Evolutionary conservation across 176 grass and related monocot species (phyloP).

Genomic region (Metroxylon sagu): DNA sequence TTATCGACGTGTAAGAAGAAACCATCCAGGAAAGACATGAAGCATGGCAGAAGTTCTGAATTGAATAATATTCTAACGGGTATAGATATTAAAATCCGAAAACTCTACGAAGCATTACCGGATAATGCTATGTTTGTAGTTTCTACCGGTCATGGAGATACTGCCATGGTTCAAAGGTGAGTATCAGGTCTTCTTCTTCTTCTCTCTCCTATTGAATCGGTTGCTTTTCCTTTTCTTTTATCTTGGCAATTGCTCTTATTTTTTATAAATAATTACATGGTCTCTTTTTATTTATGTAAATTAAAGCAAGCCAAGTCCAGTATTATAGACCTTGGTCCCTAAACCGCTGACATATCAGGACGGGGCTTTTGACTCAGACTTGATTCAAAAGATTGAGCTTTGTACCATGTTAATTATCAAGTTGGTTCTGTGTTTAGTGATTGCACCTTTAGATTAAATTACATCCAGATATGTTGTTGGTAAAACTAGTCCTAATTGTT

Average conservation of each 20-base stretch:
- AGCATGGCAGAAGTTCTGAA: constrained; percentile 37
- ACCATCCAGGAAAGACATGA: constrained; percentile 45
- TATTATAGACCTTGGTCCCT: too few species aligned
- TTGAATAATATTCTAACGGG: constrained; percentile 57
- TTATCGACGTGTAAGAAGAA: constrained; percentile 68
- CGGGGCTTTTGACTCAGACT: too few species aligned
- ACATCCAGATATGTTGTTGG: too few species aligned
- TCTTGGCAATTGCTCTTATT: background rate
- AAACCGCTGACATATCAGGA: too few species aligned
- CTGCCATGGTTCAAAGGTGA: constrained; percentile 88
- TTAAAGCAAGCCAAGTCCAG: too few species aligned
- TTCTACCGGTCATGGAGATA: constrained; percentile 88
- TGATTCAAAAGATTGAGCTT: too few species aligned
- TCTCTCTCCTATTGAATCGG: background rate
- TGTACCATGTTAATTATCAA: too few species aligned
- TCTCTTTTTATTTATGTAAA: too few species aligned
- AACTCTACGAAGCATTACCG: constrained; percentile 50
- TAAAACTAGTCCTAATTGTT: too few species aligned
- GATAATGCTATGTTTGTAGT: constrained; percentile 68
- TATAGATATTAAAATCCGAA: constrained; percentile 57
- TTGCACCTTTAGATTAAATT: too few species aligned
- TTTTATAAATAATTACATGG: too few species aligned
- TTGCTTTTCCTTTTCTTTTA: background rate
- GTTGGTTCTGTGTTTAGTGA: too few species aligned
- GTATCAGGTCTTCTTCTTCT: background rate